Evolutionary conservation across 768 basidiomycete genomes (phyloP).

Genomic region (Mycena maculata): DNA sequence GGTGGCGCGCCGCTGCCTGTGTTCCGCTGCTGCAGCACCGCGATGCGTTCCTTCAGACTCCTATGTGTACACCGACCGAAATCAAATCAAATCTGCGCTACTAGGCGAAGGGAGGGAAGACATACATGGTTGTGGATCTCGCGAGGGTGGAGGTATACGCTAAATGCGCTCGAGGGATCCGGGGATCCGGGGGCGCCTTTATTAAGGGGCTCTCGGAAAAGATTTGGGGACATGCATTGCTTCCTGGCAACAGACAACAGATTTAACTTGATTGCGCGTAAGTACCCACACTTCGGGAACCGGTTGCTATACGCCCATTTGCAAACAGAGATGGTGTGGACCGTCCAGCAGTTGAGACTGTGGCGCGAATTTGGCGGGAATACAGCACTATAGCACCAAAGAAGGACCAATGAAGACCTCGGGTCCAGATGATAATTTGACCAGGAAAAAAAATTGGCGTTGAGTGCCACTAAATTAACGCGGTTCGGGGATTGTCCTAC

Average conservation of each 20-base stretch:
- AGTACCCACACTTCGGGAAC: neutral
- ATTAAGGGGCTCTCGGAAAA: neutral
- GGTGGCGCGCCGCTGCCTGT: neutral
- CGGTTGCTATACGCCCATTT: slow-evolving; percentile 6
- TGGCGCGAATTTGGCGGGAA: no score
- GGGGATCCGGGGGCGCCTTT: no score
- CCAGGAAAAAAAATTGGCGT: no score
- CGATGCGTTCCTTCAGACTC: slow-evolving; percentile 4
- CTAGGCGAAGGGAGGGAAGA: neutral
- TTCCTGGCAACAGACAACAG: slow-evolving; percentile 27
- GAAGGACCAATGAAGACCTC: no score
- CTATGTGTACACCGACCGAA: neutral
- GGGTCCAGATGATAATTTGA: no score
- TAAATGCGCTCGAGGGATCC: no score
- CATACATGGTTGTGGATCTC: neutral
- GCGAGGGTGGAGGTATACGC: no score
- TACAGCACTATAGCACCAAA: no score
- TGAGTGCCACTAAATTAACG: no score
- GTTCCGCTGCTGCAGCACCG: neutral
- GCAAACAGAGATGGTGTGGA: no score
- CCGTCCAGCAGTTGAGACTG: no score
- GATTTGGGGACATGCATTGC: neutral
- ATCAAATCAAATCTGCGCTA: neutral
- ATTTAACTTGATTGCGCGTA: slow-evolving; percentile 14
- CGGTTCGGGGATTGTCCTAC: no score